Conservation (phyloP, 176 grass and related monocot species). For the Alopecurus myosuroides region DNA sequence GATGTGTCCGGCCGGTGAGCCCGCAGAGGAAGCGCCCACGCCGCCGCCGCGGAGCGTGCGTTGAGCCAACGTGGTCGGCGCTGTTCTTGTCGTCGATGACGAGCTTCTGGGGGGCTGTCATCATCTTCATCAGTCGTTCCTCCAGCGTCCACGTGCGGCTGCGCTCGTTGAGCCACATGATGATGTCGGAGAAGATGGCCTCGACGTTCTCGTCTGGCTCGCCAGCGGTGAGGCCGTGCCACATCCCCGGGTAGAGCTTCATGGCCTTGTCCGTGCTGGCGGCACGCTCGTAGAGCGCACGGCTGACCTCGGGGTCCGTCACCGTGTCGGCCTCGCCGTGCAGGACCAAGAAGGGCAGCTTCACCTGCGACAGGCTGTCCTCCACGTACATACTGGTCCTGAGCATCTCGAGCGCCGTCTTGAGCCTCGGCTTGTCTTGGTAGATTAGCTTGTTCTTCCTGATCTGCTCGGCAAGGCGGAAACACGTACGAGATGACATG, state of each 20-base stretch:
- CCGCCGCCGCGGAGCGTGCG: neutral
- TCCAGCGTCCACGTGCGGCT: slow-evolving; percentile 39
- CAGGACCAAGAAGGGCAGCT: slow-evolving; percentile 78
- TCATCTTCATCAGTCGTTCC: slow-evolving; percentile 15
- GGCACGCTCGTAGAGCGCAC: slow-evolving; percentile 62
- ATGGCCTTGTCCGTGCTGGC: slow-evolving; percentile 78
- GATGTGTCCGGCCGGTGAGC: slow-evolving; percentile 53
- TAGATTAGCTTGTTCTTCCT: slow-evolving; percentile 85
- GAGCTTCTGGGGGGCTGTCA: neutral
- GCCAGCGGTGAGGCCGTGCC: slow-evolving; percentile 86
- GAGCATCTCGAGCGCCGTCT: slow-evolving; percentile 80
- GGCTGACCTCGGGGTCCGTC: slow-evolving; percentile 87
- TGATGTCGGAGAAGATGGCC: slow-evolving; percentile 59
- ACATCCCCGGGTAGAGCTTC: slow-evolving; percentile 92
- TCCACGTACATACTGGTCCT: slow-evolving; percentile 85
- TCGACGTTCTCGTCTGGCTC: slow-evolving; percentile 77
- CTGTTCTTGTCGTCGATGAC: neutral
- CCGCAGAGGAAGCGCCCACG: slow-evolving; percentile 35
- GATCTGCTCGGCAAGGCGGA: slow-evolving; percentile 42
- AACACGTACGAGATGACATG: neutral
- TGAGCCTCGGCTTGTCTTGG: slow-evolving; percentile 86
- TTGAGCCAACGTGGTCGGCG: neutral
- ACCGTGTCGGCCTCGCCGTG: slow-evolving; percentile 90
- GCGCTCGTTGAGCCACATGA: slow-evolving; percentile 59
- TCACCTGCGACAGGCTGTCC: slow-evolving; percentile 68